Evolutionary conservation across 108 stramenopile species (phyloP).

Genomic region (Chaetoceros muelleri): DNA sequence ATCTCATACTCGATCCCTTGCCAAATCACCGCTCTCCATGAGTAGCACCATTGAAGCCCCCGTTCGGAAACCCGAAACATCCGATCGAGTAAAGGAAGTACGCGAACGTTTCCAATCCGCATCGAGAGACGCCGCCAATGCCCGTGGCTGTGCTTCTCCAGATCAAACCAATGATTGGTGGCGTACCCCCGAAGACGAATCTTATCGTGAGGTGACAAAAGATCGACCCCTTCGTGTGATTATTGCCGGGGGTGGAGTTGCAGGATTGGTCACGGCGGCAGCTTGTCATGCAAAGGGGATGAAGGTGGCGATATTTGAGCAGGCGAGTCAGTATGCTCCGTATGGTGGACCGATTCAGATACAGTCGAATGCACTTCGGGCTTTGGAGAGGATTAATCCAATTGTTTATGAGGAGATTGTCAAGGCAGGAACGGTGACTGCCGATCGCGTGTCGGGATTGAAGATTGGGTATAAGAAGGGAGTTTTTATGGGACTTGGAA

Average conservation of each 20-base stretch:
- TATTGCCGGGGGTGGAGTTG: constrained; percentile 80
- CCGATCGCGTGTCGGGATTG: constrained; percentile 78
- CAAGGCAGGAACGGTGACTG: constrained; percentile 78
- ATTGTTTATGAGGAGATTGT: constrained; percentile 64
- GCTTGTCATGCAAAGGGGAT: constrained; percentile 87
- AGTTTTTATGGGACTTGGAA: constrained; percentile 52
- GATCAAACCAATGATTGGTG: constrained; percentile 63
- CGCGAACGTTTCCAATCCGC: constrained; percentile 50
- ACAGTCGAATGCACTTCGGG: constrained; percentile 90
- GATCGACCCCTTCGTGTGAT: constrained; percentile 67
- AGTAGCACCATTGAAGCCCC: constrained; percentile 34
- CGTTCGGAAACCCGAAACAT: constrained; percentile 47
- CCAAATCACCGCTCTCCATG: not conserved
- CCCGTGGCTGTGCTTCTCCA: constrained; percentile 36
- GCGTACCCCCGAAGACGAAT: constrained; percentile 42
- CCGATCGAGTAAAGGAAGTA: constrained; percentile 49
- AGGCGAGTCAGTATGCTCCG: constrained; percentile 80
- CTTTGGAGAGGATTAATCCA: constrained; percentile 81
- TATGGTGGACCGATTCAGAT: constrained; percentile 99
- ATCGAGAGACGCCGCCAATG: constrained; percentile 53
- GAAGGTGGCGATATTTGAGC: constrained; percentile 87
- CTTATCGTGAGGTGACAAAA: constrained; percentile 32
- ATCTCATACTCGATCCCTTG: not conserved
- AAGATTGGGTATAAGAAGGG: constrained; percentile 88
- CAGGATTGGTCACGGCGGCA: constrained; percentile 79